Evolutionary conservation across 2,329 filamentous ascomycete species (phyloP).

Genomic region (Sarocladium kiliense): DNA sequence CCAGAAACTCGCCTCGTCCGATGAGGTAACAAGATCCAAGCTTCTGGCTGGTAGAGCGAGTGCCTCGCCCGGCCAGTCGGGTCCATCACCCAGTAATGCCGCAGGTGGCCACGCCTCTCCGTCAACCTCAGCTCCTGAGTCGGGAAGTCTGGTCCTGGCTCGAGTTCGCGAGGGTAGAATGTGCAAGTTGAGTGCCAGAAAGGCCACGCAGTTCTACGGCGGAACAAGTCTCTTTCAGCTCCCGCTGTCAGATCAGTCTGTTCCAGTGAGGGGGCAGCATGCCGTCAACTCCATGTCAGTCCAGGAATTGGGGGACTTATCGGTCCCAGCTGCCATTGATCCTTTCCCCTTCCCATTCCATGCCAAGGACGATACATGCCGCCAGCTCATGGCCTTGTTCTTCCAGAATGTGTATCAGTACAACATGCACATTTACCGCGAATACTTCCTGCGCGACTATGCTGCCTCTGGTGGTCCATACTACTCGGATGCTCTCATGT

Average conservation of each 20-base stretch:
- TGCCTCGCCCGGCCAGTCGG: not conserved
- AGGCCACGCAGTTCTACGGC: slow-evolving; percentile 41
- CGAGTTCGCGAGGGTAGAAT: slow-evolving; percentile 28
- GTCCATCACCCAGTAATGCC: slow-evolving; percentile 8
- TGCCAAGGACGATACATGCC: slow-evolving; percentile 39
- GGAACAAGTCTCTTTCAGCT: slow-evolving; percentile 42
- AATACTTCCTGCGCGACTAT: slow-evolving; percentile 46
- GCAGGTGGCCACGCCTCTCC: slow-evolving; percentile 8
- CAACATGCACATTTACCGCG: slow-evolving; percentile 44
- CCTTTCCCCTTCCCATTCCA: slow-evolving; percentile 26
- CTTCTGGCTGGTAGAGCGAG: slow-evolving; percentile 25
- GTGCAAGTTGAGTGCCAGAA: slow-evolving; percentile 34
- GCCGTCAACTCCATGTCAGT: slow-evolving; percentile 15
- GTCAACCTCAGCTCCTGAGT: slow-evolving; percentile 13
- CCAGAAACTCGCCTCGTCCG: slow-evolving; percentile 35
- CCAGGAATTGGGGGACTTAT: slow-evolving; percentile 10
- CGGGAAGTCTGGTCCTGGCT: slow-evolving; percentile 15
- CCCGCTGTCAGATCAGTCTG: slow-evolving; percentile 20
- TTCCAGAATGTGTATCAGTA: slow-evolving; percentile 44
- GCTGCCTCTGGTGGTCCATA: slow-evolving; percentile 39
- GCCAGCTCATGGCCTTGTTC: slow-evolving; percentile 40
- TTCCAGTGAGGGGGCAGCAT: slow-evolving; percentile 5
- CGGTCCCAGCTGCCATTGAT: slow-evolving; percentile 12
- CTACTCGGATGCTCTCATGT: slow-evolving; percentile 44
- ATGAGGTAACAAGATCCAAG: slow-evolving; percentile 31